Base-by-base conservation (phyloP, 1,284 basidiomycete genomes). In the Exsudoporus floridanus region DNA sequence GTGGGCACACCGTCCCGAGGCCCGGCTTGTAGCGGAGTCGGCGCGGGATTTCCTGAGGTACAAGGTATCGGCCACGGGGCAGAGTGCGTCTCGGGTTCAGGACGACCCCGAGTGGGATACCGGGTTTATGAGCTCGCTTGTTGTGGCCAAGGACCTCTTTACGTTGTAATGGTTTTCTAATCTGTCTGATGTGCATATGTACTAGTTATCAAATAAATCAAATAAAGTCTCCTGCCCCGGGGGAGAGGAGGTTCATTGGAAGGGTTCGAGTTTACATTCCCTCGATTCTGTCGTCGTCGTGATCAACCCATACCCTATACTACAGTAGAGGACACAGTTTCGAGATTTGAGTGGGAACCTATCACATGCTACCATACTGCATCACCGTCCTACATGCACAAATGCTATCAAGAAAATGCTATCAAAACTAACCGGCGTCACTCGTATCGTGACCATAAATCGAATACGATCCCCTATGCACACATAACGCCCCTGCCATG, bases 1-100 rank as follows among this genome's bases (percentile, higher is more conserved):
- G 1, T 66, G 64, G 67, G 43, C 53, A 8, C 64, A 65, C 9
- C 54, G 55, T 9, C 64, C 66, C 6, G 62, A 67, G n/a, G 53
- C 40, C 6, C 64, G 67, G 6, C 57, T 55, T 4, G 58, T 63
- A 5, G 66, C 66, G 2, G 49, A 42, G 37, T 60, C 64, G 30
- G 57, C 64, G 9, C 46, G 52, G 31, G 53, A 55, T 34, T 69
- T 55, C 37, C 34, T 66, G 50, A 44, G 45, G 27, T 55, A 45
- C 44, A 69, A 67, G 44, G 23, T 37, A 27, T 53, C 44, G 9
- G 43, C 5, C 9, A 9, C 21, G 27, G 45, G 49, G 12, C 34
- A 47, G 30, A 31, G 43, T 10, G 10, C 33, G 30, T 31, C 42
- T 30, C 33, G 37, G 18, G 13, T 27, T 3, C 38, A 33, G 28